Base-by-base conservation (phyloP, 345 rosid genomes). In the Schrenkiella parvula region DNA sequence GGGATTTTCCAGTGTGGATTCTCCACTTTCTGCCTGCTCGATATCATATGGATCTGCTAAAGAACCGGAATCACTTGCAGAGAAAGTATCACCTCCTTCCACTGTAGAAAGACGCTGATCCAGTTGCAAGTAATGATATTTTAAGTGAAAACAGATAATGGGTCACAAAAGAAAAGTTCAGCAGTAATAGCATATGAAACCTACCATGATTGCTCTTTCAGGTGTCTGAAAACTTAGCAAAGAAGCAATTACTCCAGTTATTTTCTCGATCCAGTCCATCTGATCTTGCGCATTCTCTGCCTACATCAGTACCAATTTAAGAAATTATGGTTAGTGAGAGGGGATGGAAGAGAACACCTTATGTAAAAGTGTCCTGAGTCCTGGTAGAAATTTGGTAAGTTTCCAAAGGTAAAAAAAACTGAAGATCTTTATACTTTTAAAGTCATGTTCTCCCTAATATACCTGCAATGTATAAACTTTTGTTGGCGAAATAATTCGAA, bases 211-310 rank as follows among this genome's bases (percentile, higher is more conserved):
- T 85, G 88, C 88, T 80, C 73, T 73, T 69, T 81, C 89, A 77
- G 88, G 80, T 64, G 82, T 72, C 73, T 87, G 96, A 68, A 71
- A 84, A 81, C 82, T 87, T 68, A 89, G 68, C 59, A 89, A 80
- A 23, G 86, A 84, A 71, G 92, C 73, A 73, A 84, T 89, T 6
- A 87, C 96, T 73, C 92, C 96, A 57, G 82, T 89, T 78, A 89
- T 89, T 73, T 87, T 89, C 46, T 89, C 92, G 8, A 89, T 89
- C 96, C 96, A 85, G 77, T 89, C 96, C 89, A 80, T 84, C 78
- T 89, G 96, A 72, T 89, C 92, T 39, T 72, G 64, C n/a, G 88
- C 86, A 81, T 83, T 89, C 80, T 89, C 92, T 67, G 96, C 96
- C 96, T 89, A 82, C 81, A 81, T 75, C 71, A 60, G 34, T 26